Percentiles rank a stretch among this genome's conserved stretches.
Evolutionary conservation across 352 stramenopile genomes (phyloP).

Genomic region (Phytophthora foliorum): DNA sequence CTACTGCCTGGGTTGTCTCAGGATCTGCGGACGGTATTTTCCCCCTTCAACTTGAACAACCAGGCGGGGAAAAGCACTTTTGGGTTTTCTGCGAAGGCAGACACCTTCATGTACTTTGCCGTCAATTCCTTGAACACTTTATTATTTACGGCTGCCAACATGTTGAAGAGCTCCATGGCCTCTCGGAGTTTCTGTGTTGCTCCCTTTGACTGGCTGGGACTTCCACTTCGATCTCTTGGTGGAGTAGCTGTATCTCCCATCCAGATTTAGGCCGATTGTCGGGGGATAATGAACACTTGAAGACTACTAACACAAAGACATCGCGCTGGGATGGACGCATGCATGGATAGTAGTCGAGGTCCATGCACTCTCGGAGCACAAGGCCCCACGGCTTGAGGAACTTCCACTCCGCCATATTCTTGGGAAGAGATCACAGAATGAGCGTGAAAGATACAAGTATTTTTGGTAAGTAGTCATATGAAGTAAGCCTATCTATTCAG

Average conservation of each 20-base stretch:
- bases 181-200: slow-evolving; percentile 4
- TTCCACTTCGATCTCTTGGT: neutral
- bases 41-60: slow-evolving; percentile 1
- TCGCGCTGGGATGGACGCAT: neutral
- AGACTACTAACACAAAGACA: neutral
- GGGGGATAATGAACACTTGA: neutral
- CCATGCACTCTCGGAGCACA: slow-evolving; percentile 4
- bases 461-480: neutral
- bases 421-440: neutral
- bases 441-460: no score
- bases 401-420: neutral
- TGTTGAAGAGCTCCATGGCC: slow-evolving; percentile 17
- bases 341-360: neutral
- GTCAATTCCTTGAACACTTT: slow-evolving; percentile 1
- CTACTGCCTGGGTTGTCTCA: neutral
- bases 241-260: neutral
- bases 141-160: slow-evolving; percentile 8
- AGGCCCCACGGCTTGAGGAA: slow-evolving; percentile 4
- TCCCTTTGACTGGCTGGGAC: slow-evolving; percentile 6
- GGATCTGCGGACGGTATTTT: neutral
- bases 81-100: neutral
- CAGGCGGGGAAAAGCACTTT: slow-evolving; percentile 1
- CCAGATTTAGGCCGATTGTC: neutral
- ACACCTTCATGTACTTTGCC: neutral
- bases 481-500: no score